A percentile compares a stretch with the other conserved stretches of the same genome.
Conservation (phyloP, 805 yeast species). For the Starmerella lactis-condensi region DNA sequence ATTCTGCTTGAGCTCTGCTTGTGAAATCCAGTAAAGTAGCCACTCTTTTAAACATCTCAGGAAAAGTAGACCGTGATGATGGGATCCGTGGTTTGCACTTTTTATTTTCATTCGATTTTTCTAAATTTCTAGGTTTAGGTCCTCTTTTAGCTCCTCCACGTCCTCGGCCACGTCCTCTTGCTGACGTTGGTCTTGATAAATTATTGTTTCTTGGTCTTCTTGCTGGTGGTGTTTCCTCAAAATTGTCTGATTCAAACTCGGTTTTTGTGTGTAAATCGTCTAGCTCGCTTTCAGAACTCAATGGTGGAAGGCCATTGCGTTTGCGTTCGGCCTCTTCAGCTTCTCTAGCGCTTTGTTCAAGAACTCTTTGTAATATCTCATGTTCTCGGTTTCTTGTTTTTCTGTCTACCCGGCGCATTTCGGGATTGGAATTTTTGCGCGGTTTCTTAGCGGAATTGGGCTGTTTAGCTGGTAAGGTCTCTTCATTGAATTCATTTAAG, state of each 20-base stretch:
- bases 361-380: slow-evolving; percentile 25
- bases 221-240: too few species aligned
- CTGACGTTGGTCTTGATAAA: too few species aligned
- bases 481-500: too few species aligned
- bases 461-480: not conserved
- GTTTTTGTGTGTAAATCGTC: too few species aligned
- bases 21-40: slow-evolving; percentile 83
- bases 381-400: slow-evolving; percentile 24
- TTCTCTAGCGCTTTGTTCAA: slow-evolving; percentile 26
- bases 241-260: too few species aligned
- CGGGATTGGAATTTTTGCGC: slow-evolving; percentile 3
- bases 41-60: slow-evolving; percentile 74
- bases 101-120: slow-evolving; percentile 1
- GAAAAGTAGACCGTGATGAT: slow-evolving; percentile 49
- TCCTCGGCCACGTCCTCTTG: too few species aligned
- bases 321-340: slow-evolving; percentile 12
- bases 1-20: slow-evolving; percentile 67
- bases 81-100: slow-evolving; percentile 49
- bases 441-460: slow-evolving; percentile 1
- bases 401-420: slow-evolving; percentile 6
- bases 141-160: slow-evolving; percentile 2
- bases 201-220: too few species aligned
- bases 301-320: not conserved
- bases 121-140: not conserved
- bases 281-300: too few species aligned